These are phyloP conservation scores for Yarrowia hollandica DNA, from an alignment of 805 yeast genomes.

Conservation along the genomic window DNA sequence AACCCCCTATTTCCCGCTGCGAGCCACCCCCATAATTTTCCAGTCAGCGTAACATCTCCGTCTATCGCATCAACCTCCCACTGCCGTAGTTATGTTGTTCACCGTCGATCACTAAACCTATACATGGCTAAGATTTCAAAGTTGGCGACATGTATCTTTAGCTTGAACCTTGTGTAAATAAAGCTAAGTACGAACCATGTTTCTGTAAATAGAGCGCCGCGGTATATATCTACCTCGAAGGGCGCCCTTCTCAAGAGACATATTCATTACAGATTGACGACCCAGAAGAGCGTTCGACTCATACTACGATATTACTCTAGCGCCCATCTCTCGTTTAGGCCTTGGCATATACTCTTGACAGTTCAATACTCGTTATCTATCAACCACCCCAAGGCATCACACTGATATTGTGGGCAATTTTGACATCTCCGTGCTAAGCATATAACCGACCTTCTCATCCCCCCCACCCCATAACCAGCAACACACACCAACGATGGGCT, in stretches of 20 bases:
- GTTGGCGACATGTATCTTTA: not conserved
- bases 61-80: not conserved
- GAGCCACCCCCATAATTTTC: not conserved
- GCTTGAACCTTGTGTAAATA: not conserved
- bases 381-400: too few relatives aligned
- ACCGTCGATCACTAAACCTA: constrained; percentile 9
- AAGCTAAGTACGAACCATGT: constrained; percentile 5
- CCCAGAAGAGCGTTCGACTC: not conserved
- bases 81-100: constrained; percentile 23
- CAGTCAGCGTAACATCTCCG: not conserved
- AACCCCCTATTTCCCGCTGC: too few relatives aligned
- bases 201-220: constrained; percentile 26
- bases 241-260: not conserved
- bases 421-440: too few relatives aligned
- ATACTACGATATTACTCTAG: not conserved
- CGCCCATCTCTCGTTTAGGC: constrained; percentile 10
- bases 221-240: constrained; percentile 13
- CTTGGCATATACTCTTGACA: not conserved
- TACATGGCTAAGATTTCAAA: not conserved
- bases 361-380: too few relatives aligned
- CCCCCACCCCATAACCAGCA: too few relatives aligned
- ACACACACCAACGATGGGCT: constrained; percentile 2
- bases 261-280: too few relatives aligned
- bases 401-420: not conserved
- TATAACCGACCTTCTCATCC: not conserved